Percentiles rank a stretch among this genome's conserved stretches.
phyloP scores from a whole-genome alignment of 2,329 filamentous ascomycete genomes.

The Xylariaceae sp. region DNA sequence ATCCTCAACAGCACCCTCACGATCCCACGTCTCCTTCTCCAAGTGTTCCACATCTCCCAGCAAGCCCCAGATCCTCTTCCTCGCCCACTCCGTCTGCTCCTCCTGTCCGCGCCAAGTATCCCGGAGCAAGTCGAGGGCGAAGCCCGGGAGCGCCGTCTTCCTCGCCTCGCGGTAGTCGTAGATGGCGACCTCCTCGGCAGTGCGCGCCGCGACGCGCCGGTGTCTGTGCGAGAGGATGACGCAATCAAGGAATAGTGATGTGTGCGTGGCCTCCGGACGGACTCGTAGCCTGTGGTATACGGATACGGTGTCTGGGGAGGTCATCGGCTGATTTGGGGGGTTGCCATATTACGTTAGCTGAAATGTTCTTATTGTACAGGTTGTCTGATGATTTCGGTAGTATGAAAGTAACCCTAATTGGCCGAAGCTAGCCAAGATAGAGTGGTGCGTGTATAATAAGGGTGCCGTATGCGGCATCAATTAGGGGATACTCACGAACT shows the following conservation, averaged over 20 bases:
- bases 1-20: constrained; percentile 74
- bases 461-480: too few relatives aligned
- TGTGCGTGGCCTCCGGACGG: constrained; percentile 51
- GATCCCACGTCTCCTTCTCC: constrained; percentile 78
- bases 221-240: constrained; percentile 78
- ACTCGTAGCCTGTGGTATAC: constrained; percentile 79
- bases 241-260: constrained; percentile 64
- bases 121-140: constrained; percentile 67
- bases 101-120: constrained; percentile 68
- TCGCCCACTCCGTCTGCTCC: constrained; percentile 59
- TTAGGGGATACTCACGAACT: constrained; percentile 71
- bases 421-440: neutral
- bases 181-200: constrained; percentile 78
- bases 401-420: neutral
- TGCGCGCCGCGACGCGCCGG: constrained; percentile 74
- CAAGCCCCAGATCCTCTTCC: constrained; percentile 61
- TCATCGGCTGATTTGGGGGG: constrained; percentile 71
- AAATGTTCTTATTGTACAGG: neutral
- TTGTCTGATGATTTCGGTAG: neutral
- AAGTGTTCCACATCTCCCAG: constrained; percentile 64
- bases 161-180: constrained; percentile 72
- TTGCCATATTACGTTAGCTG: constrained; percentile 5
- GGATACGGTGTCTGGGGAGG: constrained; percentile 80
- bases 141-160: constrained; percentile 64
- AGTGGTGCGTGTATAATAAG: neutral